Evolutionary conservation across 164 flowering plant species (phyloP).

Genomic region (Nymphaea colorata): DNA sequence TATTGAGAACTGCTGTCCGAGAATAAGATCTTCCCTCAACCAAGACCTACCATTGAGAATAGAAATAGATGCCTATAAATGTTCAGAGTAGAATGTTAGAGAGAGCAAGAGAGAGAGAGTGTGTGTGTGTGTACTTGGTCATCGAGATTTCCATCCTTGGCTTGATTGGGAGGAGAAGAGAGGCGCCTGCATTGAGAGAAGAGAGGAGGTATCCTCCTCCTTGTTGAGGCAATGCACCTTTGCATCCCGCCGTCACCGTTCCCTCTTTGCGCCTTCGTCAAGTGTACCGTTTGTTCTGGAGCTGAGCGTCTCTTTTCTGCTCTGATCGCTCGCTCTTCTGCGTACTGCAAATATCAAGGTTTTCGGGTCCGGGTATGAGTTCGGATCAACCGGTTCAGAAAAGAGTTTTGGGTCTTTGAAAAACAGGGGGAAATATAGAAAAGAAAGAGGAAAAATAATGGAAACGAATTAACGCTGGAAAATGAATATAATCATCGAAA

Average conservation of each 20-base stretch:
- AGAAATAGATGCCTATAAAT: neutral
- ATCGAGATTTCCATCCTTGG: slow-evolving; percentile 26
- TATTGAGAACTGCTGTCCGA: slow-evolving; percentile 71
- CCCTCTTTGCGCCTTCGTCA: neutral
- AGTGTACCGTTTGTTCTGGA: no score
- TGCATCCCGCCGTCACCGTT: neutral
- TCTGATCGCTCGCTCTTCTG: neutral
- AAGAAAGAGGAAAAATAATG: no score
- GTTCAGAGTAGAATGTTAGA: slow-evolving; percentile 6
- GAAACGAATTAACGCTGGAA: no score
- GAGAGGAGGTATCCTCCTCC: neutral
- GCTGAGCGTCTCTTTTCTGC: neutral
- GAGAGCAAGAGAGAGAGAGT: neutral
- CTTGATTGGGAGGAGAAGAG: slow-evolving; percentile 40
- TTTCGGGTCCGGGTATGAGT: neutral
- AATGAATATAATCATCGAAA: no score
- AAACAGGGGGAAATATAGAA: no score
- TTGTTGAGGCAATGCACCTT: neutral
- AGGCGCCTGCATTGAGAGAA: slow-evolving; percentile 6
- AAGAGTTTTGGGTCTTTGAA: neutral
- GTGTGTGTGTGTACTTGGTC: slow-evolving; percentile 27
- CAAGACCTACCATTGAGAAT: slow-evolving; percentile 33
- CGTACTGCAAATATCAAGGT: neutral
- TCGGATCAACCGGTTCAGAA: neutral
- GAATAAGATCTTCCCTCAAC: slow-evolving; percentile 77